Evolutionary conservation across 306 rosid species (phyloP).

Genomic region (Bauhinia variegata): DNA sequence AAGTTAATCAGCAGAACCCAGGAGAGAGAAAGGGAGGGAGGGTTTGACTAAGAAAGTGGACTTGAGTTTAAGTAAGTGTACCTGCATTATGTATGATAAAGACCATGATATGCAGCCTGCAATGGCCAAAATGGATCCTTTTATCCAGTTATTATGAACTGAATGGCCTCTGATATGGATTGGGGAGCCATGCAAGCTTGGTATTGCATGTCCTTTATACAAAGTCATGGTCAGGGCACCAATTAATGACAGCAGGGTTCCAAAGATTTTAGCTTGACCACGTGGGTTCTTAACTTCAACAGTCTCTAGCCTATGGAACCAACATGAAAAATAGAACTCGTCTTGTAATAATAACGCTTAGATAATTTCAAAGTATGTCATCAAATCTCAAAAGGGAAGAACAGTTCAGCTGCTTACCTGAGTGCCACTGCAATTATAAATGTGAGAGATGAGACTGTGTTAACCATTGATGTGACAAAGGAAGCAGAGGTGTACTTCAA

Average conservation of each 20-base stretch:
- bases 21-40: too few species aligned
- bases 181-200: constrained; percentile 35
- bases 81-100: constrained; percentile 54
- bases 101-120: constrained; percentile 58
- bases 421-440: constrained; percentile 41
- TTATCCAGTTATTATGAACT: constrained; percentile 44
- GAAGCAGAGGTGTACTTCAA: constrained; percentile 47
- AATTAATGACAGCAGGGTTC: constrained; percentile 44
- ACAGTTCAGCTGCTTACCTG: constrained; percentile 30
- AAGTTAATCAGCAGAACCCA: neutral
- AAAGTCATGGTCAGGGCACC: constrained; percentile 42
- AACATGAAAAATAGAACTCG: neutral
- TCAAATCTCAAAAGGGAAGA: neutral
- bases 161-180: constrained; percentile 31
- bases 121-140: constrained; percentile 49
- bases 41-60: neutral
- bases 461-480: constrained; percentile 51
- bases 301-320: constrained; percentile 43
- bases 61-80: neutral
- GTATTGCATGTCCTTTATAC: constrained; percentile 43
- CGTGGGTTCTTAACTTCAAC: constrained; percentile 42
- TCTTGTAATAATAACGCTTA: neutral
- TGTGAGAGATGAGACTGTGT: constrained; percentile 45
- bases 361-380: constrained; percentile 13
- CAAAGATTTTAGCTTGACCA: constrained; percentile 47